phyloP scores from a whole-genome alignment of 2,329 filamentous ascomycete genomes.

The Tolypocladium capitatum region DNA sequence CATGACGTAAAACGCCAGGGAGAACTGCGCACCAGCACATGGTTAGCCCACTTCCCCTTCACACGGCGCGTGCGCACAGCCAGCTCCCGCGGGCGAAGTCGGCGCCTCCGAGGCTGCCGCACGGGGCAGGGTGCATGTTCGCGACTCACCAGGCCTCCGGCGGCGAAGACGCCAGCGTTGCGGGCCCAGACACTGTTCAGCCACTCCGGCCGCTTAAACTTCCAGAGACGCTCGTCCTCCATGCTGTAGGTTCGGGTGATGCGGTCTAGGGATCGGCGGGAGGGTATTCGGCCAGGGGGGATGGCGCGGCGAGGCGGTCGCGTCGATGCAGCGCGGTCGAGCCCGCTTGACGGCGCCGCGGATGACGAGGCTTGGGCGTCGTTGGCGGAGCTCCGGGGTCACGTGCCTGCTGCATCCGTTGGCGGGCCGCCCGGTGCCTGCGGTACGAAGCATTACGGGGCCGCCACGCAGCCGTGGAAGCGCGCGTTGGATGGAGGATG shows the following conservation, averaged over 20 bases:
- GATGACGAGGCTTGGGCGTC: background rate
- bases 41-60: background rate
- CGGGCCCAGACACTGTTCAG: conserved; percentile 51
- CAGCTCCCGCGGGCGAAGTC: background rate
- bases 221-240: conserved; percentile 55
- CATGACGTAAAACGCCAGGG: conserved; percentile 55
- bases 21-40: conserved; percentile 36
- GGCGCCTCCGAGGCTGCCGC: background rate
- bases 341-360: background rate
- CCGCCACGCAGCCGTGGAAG: too few relatives aligned
- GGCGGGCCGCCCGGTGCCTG: too few relatives aligned
- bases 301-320: background rate
- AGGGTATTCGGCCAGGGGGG: background rate
- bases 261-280: background rate
- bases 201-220: conserved; percentile 54
- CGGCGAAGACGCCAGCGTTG: conserved; percentile 48
- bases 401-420: background rate
- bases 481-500: too few relatives aligned
- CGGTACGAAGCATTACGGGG: too few relatives aligned
- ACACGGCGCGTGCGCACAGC: background rate
- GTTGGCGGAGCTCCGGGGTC: background rate
- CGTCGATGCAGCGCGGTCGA: background rate
- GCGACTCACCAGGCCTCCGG: conserved; percentile 46
- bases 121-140: background rate
- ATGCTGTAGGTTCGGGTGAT: conserved; percentile 21